Conservation (phyloP, 331 rosid species). For the Telfairia occidentalis region DNA sequence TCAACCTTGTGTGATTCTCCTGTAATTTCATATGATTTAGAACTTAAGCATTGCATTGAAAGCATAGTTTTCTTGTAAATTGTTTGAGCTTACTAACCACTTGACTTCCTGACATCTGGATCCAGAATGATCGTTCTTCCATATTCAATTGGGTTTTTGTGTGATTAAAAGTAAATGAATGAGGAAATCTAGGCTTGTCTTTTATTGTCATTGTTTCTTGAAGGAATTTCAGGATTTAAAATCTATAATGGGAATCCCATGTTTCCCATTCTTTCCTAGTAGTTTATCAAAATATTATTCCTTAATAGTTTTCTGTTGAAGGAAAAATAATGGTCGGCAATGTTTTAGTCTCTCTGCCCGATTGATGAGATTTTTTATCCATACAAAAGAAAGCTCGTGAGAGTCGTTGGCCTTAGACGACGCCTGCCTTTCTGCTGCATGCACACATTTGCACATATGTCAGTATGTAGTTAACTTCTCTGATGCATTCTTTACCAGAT, state of each 20-base stretch:
- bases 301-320: background rate
- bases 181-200: background rate
- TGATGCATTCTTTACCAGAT: background rate
- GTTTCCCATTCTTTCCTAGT: background rate
- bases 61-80: background rate
- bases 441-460: background rate
- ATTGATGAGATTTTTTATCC: background rate
- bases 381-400: background rate
- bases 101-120: background rate
- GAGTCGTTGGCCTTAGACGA: background rate
- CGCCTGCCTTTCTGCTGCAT: background rate
- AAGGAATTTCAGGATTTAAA: background rate
- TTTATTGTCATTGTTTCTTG: background rate
- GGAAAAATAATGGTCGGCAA: background rate
- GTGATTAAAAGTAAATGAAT: background rate
- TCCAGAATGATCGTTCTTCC: background rate
- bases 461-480: background rate
- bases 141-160: background rate
- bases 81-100: background rate
- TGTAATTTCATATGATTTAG: background rate
- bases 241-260: background rate
- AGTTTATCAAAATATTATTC: background rate
- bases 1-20: background rate
- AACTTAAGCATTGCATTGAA: background rate
- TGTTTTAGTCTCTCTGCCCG: background rate